These are phyloP conservation scores for Cryptosporidium canis DNA, from an alignment of 169 alveolate genomes.

Conservation along the genomic window DNA sequence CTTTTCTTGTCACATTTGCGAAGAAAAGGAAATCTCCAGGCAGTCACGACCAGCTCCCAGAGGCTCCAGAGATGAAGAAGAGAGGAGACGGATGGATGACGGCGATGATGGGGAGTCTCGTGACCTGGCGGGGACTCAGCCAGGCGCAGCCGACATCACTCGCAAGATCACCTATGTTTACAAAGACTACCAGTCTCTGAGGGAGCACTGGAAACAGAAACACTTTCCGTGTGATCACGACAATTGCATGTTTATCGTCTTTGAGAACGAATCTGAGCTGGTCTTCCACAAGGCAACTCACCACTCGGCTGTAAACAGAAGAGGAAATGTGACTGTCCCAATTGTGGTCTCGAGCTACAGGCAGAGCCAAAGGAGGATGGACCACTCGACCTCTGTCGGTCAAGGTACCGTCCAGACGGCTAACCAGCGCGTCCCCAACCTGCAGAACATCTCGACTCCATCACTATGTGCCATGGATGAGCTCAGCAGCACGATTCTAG, in stretches of 20 bases:
- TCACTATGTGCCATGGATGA: conserved; percentile 40
- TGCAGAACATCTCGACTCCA: conserved; percentile 2
- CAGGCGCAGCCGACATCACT: not conserved
- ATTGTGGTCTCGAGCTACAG: conserved; percentile 32
- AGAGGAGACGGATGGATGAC: not conserved
- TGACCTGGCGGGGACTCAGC: not conserved
- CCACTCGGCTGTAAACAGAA: conserved; percentile 43
- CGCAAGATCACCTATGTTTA: conserved; percentile 73
- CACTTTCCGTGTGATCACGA: conserved; percentile 79
- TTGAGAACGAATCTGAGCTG: conserved; percentile 77
- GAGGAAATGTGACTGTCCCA: conserved; percentile 50
- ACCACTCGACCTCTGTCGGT: not conserved
- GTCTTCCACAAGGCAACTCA: conserved; percentile 75
- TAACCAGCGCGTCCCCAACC: not conserved
- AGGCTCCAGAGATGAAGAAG: not conserved
- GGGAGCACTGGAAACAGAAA: conserved; percentile 75
- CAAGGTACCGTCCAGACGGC: not conserved
- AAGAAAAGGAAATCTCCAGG: conserved; percentile 23
- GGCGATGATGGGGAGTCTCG: not conserved
- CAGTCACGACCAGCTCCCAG: not conserved
- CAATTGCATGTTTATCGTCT: conserved; percentile 79
- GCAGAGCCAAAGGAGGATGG: conserved; percentile 20
- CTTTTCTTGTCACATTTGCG: conserved; percentile 59
- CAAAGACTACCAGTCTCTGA: conserved; percentile 73
- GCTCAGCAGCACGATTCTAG: conserved; percentile 8